These are phyloP conservation scores for Euphorbia schlechtendalii DNA, from an alignment of 441 rosid species.

Conservation along the genomic window DNA sequence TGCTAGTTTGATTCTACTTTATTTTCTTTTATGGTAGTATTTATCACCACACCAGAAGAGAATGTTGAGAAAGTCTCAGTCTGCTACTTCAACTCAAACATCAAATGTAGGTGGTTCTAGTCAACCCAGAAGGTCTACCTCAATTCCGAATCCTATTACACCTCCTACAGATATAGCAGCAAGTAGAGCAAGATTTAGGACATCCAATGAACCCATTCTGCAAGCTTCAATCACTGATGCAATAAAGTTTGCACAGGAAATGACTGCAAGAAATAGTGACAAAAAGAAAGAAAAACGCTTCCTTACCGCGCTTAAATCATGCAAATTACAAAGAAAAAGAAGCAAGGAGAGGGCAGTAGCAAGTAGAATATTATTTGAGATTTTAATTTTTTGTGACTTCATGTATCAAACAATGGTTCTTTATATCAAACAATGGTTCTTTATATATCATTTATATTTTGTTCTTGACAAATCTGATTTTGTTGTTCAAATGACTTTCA, in stretches of 20 bases:
- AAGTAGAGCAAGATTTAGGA: neutral
- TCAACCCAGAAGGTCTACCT: no score
- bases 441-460: no score
- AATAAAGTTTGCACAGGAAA: neutral
- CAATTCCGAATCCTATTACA: neutral
- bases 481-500: no score
- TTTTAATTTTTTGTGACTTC: no score
- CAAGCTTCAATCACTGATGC: neutral
- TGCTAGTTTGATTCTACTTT: no score
- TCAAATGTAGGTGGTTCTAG: neutral
- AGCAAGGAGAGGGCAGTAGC: neutral
- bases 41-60: neutral
- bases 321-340: neutral
- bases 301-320: neutral
- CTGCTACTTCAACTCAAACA: no score
- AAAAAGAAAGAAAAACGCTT: neutral
- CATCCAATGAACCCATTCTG: neutral
- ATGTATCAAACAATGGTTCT: no score
- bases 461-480: no score
- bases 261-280: neutral
- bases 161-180: neutral
- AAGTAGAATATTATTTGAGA: no score
- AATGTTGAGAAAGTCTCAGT: neutral
- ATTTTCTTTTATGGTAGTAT: no score
- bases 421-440: no score